Percentiles rank a stretch among this genome's conserved stretches.
Conservation (phyloP, 2,329 filamentous ascomycete species). For the Magnaporthales sp. region DNA sequence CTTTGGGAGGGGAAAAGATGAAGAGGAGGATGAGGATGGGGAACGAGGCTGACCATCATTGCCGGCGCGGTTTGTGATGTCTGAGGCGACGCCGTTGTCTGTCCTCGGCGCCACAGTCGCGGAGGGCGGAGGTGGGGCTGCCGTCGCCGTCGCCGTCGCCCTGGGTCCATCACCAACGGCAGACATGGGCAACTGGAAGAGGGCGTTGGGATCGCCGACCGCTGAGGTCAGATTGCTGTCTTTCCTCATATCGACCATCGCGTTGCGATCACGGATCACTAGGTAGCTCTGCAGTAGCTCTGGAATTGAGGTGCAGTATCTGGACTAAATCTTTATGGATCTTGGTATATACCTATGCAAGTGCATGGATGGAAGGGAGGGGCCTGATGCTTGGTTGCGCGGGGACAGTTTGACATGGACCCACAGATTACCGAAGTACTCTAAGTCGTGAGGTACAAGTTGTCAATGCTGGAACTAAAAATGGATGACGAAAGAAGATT, state of each 20-base stretch:
- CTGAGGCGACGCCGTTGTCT: too few species aligned
- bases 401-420: not conserved
- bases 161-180: not conserved
- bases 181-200: not conserved
- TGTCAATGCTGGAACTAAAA: not conserved
- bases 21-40: not conserved
- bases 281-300: not conserved
- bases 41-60: constrained; percentile 5
- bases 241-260: not conserved
- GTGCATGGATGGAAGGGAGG: not conserved
- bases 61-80: not conserved
- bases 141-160: not conserved
- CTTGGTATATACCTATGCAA: not conserved
- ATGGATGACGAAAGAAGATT: not conserved
- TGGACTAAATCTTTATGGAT: not conserved
- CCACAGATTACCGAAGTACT: not conserved
- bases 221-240: not conserved
- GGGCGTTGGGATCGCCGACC: not conserved
- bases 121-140: not conserved
- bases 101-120: not conserved
- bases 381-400: not conserved
- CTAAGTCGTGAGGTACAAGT: not conserved
- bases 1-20: constrained; percentile 37
- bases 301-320: not conserved
- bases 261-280: not conserved